A percentile compares a stretch with the other conserved stretches of the same genome.
Evolutionary conservation across 805 yeast genomes (phyloP).

Genomic region (Saccharomyces paradoxus): DNA sequence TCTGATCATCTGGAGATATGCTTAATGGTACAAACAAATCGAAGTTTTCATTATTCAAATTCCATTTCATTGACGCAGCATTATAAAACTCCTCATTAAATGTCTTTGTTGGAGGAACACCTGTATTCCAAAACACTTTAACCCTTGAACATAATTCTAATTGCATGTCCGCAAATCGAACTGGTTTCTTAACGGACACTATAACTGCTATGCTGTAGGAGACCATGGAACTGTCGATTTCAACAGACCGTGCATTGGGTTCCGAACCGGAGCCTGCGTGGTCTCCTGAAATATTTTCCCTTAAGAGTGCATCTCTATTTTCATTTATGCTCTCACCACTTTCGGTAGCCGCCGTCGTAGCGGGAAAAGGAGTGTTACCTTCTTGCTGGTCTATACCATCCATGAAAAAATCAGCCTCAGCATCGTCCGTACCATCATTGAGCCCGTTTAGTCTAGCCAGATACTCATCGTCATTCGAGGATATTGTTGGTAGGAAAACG

Average conservation of each 20-base stretch:
- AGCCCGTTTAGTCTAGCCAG: conserved; percentile 22
- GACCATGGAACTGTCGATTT: conserved; percentile 22
- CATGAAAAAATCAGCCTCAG: background rate
- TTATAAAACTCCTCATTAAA: conserved; percentile 41
- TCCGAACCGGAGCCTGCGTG: background rate
- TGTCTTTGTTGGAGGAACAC: conserved; percentile 41
- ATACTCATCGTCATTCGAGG: conserved; percentile 30
- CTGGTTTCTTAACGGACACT: conserved; percentile 37
- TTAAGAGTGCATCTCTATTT: background rate
- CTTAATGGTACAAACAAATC: conserved; percentile 34
- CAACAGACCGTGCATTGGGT: background rate
- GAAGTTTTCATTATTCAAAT: conserved; percentile 33
- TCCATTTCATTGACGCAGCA: conserved; percentile 43
- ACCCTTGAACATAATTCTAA: conserved; percentile 38
- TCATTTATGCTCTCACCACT: background rate
- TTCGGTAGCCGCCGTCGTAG: background rate
- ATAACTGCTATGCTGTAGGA: conserved; percentile 49
- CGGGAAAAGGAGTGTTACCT: background rate
- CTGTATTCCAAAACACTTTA: conserved; percentile 45
- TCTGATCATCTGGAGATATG: conserved; percentile 10
- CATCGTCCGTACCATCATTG: conserved; percentile 5
- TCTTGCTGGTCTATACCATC: background rate
- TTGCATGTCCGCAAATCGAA: conserved; percentile 32
- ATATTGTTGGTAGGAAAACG: conserved; percentile 31
- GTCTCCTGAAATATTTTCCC: background rate